These are phyloP conservation scores for Artomyces pyxidatus DNA, from an alignment of 768 basidiomycete genomes.

Conservation along the genomic window DNA sequence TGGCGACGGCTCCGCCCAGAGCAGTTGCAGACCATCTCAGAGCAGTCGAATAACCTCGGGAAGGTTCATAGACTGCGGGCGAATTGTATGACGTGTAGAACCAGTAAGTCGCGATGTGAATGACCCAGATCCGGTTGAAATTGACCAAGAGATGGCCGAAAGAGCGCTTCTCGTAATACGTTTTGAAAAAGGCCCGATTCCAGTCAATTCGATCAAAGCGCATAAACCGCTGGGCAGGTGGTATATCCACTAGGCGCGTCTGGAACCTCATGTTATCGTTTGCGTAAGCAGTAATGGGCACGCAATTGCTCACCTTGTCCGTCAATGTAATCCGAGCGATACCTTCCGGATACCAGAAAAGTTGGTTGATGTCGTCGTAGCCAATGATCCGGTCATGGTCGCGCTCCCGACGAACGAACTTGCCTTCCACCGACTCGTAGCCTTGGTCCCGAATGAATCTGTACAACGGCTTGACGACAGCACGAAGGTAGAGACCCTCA, in stretches of 20 bases:
- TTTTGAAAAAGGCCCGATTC: conserved; percentile 97
- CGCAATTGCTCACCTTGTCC: conserved; percentile 60
- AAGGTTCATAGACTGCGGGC: conserved; percentile 61
- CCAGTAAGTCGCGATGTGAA: conserved; percentile 91
- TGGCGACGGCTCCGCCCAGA: conserved; percentile 93
- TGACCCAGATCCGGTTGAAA: conserved; percentile 99
- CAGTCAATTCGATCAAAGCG: conserved; percentile 96
- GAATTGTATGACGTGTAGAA: conserved; percentile 96
- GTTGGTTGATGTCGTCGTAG: conserved; percentile 97
- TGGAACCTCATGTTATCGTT: conserved; percentile 22
- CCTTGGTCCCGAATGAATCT: conserved; percentile 96
- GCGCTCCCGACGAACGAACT: conserved; percentile 86
- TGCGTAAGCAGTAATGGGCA: not conserved
- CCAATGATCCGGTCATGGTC: conserved; percentile 95
- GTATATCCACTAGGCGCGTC: conserved; percentile 86
- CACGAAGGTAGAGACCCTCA: conserved; percentile 88
- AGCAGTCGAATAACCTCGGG: conserved; percentile 54
- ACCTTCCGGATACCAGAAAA: conserved; percentile 99
- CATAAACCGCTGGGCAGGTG: conserved; percentile 91
- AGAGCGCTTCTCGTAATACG: conserved; percentile 95
- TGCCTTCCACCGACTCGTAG: conserved; percentile 92
- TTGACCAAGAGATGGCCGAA: conserved; percentile 97
- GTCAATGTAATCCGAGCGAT: conserved; percentile 83
- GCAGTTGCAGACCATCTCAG: conserved; percentile 92
- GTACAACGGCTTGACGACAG: conserved; percentile 90